A percentile compares a stretch with the other conserved stretches of the same genome.
Evolutionary conservation across 202 grass and related monocot species (phyloP).

Genomic region (Cymbopogon flexuosus): DNA sequence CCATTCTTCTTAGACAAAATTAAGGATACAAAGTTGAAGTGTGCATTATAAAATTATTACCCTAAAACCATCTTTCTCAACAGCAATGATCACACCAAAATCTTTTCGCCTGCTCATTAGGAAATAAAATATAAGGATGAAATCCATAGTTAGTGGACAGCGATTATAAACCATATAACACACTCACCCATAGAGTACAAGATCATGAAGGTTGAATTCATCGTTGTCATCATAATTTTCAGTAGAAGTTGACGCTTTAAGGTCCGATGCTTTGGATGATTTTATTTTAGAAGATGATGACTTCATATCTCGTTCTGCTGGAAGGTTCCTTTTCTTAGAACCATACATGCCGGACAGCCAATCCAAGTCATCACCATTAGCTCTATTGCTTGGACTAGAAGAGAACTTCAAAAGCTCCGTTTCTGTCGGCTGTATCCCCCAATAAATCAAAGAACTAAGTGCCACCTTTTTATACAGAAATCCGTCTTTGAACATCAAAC

Average conservation of each 20-base stretch:
- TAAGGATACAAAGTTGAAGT: slow-evolving; percentile 22
- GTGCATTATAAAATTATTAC: slow-evolving; percentile 39
- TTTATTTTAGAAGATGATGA: slow-evolving; percentile 43
- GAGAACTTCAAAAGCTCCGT: slow-evolving; percentile 83
- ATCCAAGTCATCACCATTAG: slow-evolving; percentile 55
- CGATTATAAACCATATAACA: slow-evolving; percentile 2
- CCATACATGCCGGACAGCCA: slow-evolving; percentile 77
- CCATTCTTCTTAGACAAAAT: slow-evolving; percentile 18
- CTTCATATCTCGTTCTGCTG: slow-evolving; percentile 25
- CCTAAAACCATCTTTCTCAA: slow-evolving; percentile 81
- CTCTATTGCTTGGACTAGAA: slow-evolving; percentile 47
- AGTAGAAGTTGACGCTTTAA: slow-evolving; percentile 47
- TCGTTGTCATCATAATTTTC: slow-evolving; percentile 45
- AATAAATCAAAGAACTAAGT: slow-evolving; percentile 84
- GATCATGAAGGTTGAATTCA: slow-evolving; percentile 75
- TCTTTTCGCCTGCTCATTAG: slow-evolving; percentile 62
- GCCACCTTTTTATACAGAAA: slow-evolving; percentile 85
- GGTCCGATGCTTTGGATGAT: slow-evolving; percentile 48
- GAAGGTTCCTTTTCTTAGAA: slow-evolving; percentile 46
- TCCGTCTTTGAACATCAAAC: slow-evolving; percentile 95
- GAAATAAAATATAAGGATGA: slow-evolving; percentile 30
- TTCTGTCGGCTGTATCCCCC: slow-evolving; percentile 78
- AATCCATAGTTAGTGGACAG: slow-evolving; percentile 9
- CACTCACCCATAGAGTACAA: slow-evolving; percentile 84
- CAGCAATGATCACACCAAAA: slow-evolving; percentile 76